Conservation (phyloP, 768 basidiomycete species). For the Pleurotus platypus region DNA sequence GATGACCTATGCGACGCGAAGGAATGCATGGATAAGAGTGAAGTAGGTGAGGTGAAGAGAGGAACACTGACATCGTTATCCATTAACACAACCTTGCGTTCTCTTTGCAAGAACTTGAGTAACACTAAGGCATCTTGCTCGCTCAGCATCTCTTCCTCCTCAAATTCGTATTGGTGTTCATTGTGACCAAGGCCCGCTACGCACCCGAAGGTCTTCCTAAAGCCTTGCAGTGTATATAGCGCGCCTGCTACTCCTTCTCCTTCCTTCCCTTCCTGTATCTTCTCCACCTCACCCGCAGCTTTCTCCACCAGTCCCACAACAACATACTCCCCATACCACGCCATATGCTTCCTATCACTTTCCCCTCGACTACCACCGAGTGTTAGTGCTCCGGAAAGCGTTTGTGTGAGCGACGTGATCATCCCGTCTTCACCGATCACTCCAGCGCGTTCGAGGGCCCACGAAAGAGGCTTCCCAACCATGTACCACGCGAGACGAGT, state of each 20-base stretch:
- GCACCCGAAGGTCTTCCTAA: conserved; percentile 55
- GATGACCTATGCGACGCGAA: conserved; percentile 50
- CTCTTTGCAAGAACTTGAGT: conserved; percentile 76
- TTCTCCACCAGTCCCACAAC: conserved; percentile 59
- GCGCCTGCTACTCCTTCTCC: conserved; percentile 49
- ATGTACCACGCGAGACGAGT: conserved; percentile 66
- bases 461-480: conserved; percentile 80
- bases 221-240: conserved; percentile 59
- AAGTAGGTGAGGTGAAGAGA: background rate
- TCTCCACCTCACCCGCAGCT: conserved; percentile 57
- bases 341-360: conserved; percentile 17
- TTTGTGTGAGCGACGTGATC: conserved; percentile 13
- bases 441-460: conserved; percentile 79
- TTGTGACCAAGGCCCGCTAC: conserved; percentile 23
- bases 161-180: background rate
- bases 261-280: conserved; percentile 35
- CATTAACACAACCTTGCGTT: conserved; percentile 58
- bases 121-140: conserved; percentile 67
- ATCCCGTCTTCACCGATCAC: conserved; percentile 63
- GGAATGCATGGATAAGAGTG: background rate
- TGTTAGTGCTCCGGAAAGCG: conserved; percentile 15
- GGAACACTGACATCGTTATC: conserved; percentile 58
- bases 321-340: conserved; percentile 72
- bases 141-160: conserved; percentile 31
- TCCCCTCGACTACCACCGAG: conserved; percentile 1